phyloP scores from a whole-genome alignment of 441 rosid genomes.

The Rhodomyrtus psidioides region DNA sequence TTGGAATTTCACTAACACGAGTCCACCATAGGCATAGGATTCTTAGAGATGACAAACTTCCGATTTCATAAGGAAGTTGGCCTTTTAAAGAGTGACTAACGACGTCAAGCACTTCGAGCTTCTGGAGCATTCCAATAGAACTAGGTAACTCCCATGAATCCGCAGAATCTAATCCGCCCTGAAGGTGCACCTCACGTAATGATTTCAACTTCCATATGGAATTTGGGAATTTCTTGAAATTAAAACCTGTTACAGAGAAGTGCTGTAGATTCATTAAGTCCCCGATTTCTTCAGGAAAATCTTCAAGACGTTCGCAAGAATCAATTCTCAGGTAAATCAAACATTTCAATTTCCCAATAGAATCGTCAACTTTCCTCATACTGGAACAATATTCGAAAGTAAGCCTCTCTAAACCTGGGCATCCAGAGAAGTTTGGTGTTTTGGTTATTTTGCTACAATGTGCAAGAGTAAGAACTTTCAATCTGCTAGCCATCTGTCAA shows the following conservation, averaged over 20 bases:
- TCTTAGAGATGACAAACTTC: no score
- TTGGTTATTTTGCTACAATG: neutral
- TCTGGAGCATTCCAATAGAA: neutral
- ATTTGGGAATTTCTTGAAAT: neutral
- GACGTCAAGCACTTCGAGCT: no score
- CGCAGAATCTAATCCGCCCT: no score
- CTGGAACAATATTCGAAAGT: no score
- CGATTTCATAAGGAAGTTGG: no score
- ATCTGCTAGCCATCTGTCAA: no score
- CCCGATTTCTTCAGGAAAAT: neutral
- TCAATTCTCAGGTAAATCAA: fast-evolving
- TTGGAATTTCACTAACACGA: no score
- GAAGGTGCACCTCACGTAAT: no score
- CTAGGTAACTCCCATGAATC: neutral
- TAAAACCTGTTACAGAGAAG: neutral
- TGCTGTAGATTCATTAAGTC: neutral
- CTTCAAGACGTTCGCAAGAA: neutral
- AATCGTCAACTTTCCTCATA: neutral
- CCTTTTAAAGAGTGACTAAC: no score
- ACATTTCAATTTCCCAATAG: neutral
- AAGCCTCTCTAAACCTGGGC: neutral
- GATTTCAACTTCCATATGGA: neutral
- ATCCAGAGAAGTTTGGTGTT: neutral
- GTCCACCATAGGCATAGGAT: no score
- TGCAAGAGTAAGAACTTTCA: no score